Evolutionary conservation across 2,329 filamentous ascomycete species (phyloP).

Genomic region (Emericellopsis cladophorae): DNA sequence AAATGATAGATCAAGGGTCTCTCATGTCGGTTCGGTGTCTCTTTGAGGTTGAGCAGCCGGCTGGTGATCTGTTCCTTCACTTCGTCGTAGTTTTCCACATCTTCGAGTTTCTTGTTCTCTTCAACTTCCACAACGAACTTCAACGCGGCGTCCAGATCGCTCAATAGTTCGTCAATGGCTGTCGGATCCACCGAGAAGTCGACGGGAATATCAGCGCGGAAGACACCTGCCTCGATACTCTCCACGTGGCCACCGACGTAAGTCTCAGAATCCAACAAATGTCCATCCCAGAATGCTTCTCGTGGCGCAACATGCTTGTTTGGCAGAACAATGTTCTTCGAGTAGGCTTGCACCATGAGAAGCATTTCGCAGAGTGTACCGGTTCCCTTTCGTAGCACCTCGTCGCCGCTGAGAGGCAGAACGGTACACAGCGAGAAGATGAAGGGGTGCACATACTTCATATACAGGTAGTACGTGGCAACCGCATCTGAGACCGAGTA

Average conservation of each 20-base stretch:
- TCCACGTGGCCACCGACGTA: conserved; percentile 98
- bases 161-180: conserved; percentile 79
- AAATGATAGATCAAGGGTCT: conserved; percentile 91
- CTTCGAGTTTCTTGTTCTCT: conserved; percentile 70
- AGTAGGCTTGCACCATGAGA: conserved; percentile 95
- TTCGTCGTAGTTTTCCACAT: conserved; percentile 71
- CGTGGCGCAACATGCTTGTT: conserved; percentile 91
- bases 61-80: conserved; percentile 72
- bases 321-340: conserved; percentile 81
- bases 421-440: conserved; percentile 98
- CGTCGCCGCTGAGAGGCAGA: conserved; percentile 82
- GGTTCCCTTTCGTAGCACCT: conserved; percentile 87
- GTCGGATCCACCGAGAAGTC: conserved; percentile 83
- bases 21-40: conserved; percentile 74
- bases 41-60: conserved; percentile 58
- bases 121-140: conserved; percentile 78
- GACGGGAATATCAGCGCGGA: conserved; percentile 87
- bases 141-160: conserved; percentile 77
- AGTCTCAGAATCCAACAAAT: conserved; percentile 90
- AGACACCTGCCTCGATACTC: conserved; percentile 96
- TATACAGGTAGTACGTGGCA: conserved; percentile 97
- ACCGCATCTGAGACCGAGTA: conserved; percentile 99
- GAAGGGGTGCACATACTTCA: conserved; percentile 99
- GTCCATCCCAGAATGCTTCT: conserved; percentile 93
- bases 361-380: conserved; percentile 99